phyloP scores from a whole-genome alignment of 108 stramenopile genomes.

The Schizochytrium sp. region DNA sequence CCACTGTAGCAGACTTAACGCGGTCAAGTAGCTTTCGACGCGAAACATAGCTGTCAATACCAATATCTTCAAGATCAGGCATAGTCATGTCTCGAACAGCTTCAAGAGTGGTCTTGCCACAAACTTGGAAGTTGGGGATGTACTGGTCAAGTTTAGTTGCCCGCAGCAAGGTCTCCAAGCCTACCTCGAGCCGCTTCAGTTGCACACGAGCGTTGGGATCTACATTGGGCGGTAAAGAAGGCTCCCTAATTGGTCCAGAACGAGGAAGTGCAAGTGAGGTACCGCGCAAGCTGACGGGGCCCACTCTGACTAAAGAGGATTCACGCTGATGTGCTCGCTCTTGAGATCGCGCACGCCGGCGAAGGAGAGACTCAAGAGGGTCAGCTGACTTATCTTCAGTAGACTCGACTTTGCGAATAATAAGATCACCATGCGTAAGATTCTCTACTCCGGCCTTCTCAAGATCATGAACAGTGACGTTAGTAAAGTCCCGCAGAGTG shows the following conservation, averaged over 20 bases:
- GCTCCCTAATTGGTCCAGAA: background rate
- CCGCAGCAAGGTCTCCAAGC: constrained; percentile 2
- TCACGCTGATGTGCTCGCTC: background rate
- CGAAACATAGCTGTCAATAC: constrained; percentile 29
- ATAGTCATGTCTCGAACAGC: constrained; percentile 33
- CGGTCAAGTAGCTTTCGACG: constrained; percentile 31
- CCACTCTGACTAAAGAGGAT: constrained; percentile 12
- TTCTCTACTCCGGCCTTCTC: constrained; percentile 4
- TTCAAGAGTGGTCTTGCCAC: constrained; percentile 36
- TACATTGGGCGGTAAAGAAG: background rate
- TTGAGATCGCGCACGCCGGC: background rate
- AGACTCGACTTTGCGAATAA: background rate
- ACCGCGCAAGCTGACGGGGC: background rate
- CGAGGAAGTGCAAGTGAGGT: background rate
- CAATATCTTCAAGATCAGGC: constrained; percentile 41
- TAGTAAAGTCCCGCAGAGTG: constrained; percentile 21
- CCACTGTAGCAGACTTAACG: constrained; percentile 5
- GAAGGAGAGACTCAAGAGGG: background rate
- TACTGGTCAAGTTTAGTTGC: constrained; percentile 8
- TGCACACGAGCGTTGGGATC: constrained; percentile 13
- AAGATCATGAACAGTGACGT: constrained; percentile 17
- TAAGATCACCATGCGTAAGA: constrained; percentile 40
- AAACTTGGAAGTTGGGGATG: background rate
- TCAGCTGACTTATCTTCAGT: background rate
- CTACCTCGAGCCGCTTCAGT: constrained; percentile 25